Evolutionary conservation across 768 basidiomycete species (phyloP).

Genomic region (Phanerochaete sordida): DNA sequence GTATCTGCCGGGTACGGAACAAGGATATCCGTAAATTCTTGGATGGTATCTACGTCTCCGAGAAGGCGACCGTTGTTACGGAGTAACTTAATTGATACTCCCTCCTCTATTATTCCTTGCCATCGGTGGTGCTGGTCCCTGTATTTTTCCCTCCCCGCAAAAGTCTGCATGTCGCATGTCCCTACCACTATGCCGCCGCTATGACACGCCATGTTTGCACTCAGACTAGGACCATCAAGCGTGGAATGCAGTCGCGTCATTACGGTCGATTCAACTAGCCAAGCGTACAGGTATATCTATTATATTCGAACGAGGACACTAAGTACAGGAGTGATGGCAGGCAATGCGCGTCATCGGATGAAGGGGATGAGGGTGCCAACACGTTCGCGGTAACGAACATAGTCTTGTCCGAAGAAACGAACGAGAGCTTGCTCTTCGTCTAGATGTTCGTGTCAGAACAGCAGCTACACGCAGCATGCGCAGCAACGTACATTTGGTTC

Average conservation of each 20-base stretch:
- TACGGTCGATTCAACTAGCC: neutral
- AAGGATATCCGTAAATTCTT: conserved; percentile 99
- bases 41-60: conserved; percentile 90
- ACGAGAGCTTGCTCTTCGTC: conserved; percentile 81
- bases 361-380: conserved; percentile 92
- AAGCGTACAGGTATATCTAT: neutral
- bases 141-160: conserved; percentile 18
- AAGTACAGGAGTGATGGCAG: neutral
- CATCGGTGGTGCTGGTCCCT: conserved; percentile 12
- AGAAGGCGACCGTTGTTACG: conserved; percentile 60
- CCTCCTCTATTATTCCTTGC: conserved; percentile 7
- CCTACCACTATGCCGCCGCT: conserved; percentile 2
- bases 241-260: no score
- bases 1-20: conserved; percentile 94
- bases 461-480: neutral
- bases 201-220: neutral
- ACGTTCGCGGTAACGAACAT: conserved; percentile 65
- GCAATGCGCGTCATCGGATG: conserved; percentile 45
- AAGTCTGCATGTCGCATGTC: conserved; percentile 28
- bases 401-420: conserved; percentile 88
- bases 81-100: conserved; percentile 29
- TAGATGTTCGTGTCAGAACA: conserved; percentile 26
- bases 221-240: neutral
- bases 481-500: conserved; percentile 65
- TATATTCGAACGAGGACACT: neutral